These are phyloP conservation scores for Mycena chlorophos DNA, from an alignment of 768 basidiomycete species.

Conservation along the genomic window DNA sequence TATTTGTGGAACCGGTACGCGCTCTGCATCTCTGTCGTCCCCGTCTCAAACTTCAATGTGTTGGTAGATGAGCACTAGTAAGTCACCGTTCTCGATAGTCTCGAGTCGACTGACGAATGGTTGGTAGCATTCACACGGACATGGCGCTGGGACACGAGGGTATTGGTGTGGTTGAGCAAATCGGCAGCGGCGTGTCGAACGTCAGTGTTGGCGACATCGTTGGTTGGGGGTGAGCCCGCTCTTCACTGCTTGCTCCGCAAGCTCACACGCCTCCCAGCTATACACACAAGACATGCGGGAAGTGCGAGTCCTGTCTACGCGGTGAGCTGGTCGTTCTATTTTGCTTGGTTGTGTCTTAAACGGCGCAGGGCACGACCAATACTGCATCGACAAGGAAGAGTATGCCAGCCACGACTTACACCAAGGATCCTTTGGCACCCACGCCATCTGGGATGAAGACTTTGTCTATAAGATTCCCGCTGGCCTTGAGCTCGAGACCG, in stretches of 20 bases:
- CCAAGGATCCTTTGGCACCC: conserved; percentile 28
- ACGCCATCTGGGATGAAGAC: conserved; percentile 33
- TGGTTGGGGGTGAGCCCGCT: background rate
- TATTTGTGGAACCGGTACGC: conserved; percentile 34
- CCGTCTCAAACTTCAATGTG: background rate
- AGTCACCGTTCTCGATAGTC: background rate
- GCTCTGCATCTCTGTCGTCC: background rate
- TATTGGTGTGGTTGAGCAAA: conserved; percentile 30
- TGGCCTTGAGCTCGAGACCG: conserved; percentile 25
- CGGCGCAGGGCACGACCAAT: background rate
- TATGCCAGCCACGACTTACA: conserved; percentile 7
- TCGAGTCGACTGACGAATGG: too few relatives aligned
- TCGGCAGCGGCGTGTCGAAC: conserved; percentile 28
- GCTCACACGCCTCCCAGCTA: background rate
- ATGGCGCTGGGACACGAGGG: conserved; percentile 40
- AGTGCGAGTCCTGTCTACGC: background rate
- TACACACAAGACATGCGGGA: conserved; percentile 3
- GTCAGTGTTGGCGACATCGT: background rate
- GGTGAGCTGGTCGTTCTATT: background rate
- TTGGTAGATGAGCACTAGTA: conserved; percentile 27
- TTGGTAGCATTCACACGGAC: conserved; percentile 20
- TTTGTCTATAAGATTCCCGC: conserved; percentile 37
- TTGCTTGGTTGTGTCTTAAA: background rate
- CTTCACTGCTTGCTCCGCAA: background rate
- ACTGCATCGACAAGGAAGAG: background rate